Evolutionary conservation across 2,329 filamentous ascomycete species (phyloP).

Genomic region (Aspergillus sp.): DNA sequence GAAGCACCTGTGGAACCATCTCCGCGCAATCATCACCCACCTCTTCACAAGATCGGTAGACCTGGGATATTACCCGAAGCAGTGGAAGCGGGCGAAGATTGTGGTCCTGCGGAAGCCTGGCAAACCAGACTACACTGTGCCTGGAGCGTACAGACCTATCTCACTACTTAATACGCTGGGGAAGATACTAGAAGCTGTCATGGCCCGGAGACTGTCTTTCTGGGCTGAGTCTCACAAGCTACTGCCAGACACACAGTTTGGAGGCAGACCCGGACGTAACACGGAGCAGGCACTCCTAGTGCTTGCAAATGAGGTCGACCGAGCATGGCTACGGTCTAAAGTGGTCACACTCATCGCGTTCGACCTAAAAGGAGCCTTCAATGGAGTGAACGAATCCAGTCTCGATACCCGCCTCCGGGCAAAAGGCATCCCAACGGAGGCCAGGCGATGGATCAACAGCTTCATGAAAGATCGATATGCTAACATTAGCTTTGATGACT

Average conservation of each 20-base stretch:
- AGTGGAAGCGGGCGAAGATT: slow-evolving; percentile 21
- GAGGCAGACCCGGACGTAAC: slow-evolving; percentile 18
- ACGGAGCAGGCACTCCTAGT: slow-evolving; percentile 25
- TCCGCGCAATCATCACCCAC: slow-evolving; percentile 1
- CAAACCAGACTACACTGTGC: slow-evolving; percentile 25
- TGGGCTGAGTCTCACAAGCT: slow-evolving; percentile 9
- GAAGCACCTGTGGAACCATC: slow-evolving; percentile 12
- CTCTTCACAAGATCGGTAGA: slow-evolving; percentile 18
- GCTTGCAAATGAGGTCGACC: slow-evolving; percentile 18
- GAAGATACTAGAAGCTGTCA: slow-evolving; percentile 21
- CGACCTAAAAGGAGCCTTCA: slow-evolving; percentile 22
- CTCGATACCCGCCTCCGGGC: slow-evolving; percentile 4
- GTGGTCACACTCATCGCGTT: slow-evolving; percentile 21
- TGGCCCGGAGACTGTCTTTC: background rate
- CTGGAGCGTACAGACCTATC: slow-evolving; percentile 26
- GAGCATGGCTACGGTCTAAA: slow-evolving; percentile 14
- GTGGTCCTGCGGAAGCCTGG: slow-evolving; percentile 25
- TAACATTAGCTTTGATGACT: slow-evolving; percentile 20
- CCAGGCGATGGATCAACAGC: slow-evolving; percentile 16
- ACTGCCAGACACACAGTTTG: slow-evolving; percentile 24
- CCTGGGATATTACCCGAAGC: slow-evolving; percentile 19
- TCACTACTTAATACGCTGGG: slow-evolving; percentile 26
- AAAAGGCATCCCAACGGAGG: background rate
- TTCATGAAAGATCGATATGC: slow-evolving; percentile 19
- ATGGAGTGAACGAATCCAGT: slow-evolving; percentile 16